A percentile compares a stretch with the other conserved stretches of the same genome.
phyloP scores from a whole-genome alignment of 805 yeast species.

The Yamadazyma sp. region DNA sequence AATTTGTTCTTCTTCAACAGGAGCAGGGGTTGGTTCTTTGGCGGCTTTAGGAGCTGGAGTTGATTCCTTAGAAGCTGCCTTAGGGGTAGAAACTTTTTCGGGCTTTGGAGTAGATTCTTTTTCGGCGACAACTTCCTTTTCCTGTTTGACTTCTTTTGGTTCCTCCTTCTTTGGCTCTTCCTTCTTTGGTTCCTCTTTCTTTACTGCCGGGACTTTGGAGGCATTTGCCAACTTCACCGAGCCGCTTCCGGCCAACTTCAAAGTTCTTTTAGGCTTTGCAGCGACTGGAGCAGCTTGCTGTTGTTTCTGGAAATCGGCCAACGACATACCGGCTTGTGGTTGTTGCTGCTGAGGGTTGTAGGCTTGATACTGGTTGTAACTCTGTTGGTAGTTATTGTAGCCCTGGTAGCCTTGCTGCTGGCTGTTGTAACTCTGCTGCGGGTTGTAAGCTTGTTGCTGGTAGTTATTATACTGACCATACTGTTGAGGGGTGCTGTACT shows the following conservation, averaged over 20 bases:
- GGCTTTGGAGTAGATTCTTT: slow-evolving; percentile 20
- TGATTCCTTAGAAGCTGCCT: slow-evolving; percentile 14
- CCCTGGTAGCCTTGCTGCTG: slow-evolving; percentile 15
- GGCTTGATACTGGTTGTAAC: slow-evolving; percentile 5
- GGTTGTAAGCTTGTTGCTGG: slow-evolving; percentile 15
- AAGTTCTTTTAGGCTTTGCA: slow-evolving; percentile 65
- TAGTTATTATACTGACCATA: slow-evolving; percentile 14
- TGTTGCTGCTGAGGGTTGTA: slow-evolving; percentile 21
- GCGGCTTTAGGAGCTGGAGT: slow-evolving; percentile 18
- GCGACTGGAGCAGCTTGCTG: slow-evolving; percentile 49
- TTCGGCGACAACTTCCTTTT: slow-evolving; percentile 14
- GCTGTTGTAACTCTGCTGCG: slow-evolving; percentile 12
- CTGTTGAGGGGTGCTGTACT: slow-evolving; percentile 16
- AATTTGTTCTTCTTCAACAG: slow-evolving; percentile 68
- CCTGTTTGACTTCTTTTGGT: slow-evolving; percentile 18
- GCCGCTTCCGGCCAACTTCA: slow-evolving; percentile 65
- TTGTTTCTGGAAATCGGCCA: slow-evolving; percentile 80
- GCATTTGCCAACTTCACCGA: slow-evolving; percentile 63
- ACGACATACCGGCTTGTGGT: slow-evolving; percentile 54
- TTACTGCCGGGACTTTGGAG: slow-evolving; percentile 30
- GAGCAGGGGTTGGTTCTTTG: slow-evolving; percentile 20
- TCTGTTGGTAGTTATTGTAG: slow-evolving; percentile 14
- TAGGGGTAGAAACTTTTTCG: slow-evolving; percentile 17
- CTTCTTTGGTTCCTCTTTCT: slow-evolving; percentile 19
- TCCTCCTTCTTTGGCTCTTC: slow-evolving; percentile 14